Conservation (phyloP, 2,329 filamentous ascomycete species). For the Curvularia sp. region DNA sequence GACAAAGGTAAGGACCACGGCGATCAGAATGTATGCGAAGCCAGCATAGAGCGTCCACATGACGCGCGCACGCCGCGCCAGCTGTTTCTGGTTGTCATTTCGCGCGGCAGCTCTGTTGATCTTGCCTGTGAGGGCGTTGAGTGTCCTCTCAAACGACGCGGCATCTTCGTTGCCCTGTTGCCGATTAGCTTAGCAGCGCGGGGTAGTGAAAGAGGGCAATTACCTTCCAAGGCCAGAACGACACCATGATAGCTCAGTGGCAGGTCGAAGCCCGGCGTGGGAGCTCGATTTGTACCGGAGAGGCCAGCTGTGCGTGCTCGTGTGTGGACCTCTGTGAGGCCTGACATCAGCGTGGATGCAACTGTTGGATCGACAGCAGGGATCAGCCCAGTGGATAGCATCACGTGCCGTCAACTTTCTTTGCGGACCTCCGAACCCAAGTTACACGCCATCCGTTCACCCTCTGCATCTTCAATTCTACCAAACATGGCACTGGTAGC, state of each 20-base stretch:
- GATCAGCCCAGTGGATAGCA: slow-evolving; percentile 15
- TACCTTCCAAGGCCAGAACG: slow-evolving; percentile 74
- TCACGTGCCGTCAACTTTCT: slow-evolving; percentile 33
- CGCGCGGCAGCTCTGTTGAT: slow-evolving; percentile 76
- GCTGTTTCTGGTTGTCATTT: slow-evolving; percentile 75
- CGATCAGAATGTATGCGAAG: slow-evolving; percentile 88
- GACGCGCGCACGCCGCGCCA: slow-evolving; percentile 78
- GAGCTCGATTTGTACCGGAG: slow-evolving; percentile 31
- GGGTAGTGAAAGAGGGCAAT: not conserved
- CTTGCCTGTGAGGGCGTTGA: slow-evolving; percentile 81
- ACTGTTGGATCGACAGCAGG: slow-evolving; percentile 36
- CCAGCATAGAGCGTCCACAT: slow-evolving; percentile 89
- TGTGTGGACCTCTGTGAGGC: slow-evolving; percentile 24
- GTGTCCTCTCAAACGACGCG: slow-evolving; percentile 89
- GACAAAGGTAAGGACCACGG: slow-evolving; percentile 81
- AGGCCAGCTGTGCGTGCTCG: slow-evolving; percentile 40
- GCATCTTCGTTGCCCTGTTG: slow-evolving; percentile 78
- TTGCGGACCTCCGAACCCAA: slow-evolving; percentile 23
- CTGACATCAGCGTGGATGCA: slow-evolving; percentile 32
- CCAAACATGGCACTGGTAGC: slow-evolving; percentile 70
- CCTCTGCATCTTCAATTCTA: not conserved
- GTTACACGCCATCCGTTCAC: slow-evolving; percentile 3
- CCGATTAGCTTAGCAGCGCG: slow-evolving; percentile 19
- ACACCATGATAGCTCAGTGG: slow-evolving; percentile 67
- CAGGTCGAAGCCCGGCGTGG: slow-evolving; percentile 38